Conservation (phyloP, 208 protist species). For the Acanthamoeba lenticulata region DNA sequence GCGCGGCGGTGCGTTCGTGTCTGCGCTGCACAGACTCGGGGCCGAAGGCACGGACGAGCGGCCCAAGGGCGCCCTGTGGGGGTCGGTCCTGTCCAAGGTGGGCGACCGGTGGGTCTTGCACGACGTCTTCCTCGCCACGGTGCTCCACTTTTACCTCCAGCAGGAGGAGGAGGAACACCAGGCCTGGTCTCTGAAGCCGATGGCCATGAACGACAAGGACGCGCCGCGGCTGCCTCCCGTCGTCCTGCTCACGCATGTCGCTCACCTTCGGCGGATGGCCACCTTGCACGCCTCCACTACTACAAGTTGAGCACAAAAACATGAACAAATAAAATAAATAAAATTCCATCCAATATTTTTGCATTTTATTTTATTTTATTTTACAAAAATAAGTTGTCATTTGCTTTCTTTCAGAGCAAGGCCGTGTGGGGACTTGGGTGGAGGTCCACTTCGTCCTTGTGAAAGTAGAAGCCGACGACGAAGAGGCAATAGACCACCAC, state of each 20-base stretch:
- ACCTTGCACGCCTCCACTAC: no score
- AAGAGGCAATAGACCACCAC: constrained; percentile 79
- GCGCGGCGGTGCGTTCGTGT: background rate
- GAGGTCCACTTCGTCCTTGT: background rate
- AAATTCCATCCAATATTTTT: no score
- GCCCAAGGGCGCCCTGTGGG: constrained; percentile 4
- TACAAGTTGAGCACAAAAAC: no score
- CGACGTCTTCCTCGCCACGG: background rate
- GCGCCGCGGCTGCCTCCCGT: background rate
- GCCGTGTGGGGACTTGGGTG: background rate
- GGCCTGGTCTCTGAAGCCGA: background rate
- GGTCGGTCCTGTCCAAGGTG: background rate
- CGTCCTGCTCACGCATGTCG: background rate
- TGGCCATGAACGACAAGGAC: background rate
- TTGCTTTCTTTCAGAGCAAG: no score
- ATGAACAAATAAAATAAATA: no score
- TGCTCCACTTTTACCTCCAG: background rate
- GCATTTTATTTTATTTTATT: no score
- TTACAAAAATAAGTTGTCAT: no score
- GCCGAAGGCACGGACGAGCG: background rate
- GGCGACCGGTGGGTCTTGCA: background rate
- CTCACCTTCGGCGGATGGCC: background rate
- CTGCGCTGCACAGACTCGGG: background rate
- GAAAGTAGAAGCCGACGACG: constrained; percentile 60
- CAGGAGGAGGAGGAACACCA: background rate